These are phyloP conservation scores for Lagerstroemia speciosa DNA, from an alignment of 345 rosid genomes.

Conservation along the genomic window DNA sequence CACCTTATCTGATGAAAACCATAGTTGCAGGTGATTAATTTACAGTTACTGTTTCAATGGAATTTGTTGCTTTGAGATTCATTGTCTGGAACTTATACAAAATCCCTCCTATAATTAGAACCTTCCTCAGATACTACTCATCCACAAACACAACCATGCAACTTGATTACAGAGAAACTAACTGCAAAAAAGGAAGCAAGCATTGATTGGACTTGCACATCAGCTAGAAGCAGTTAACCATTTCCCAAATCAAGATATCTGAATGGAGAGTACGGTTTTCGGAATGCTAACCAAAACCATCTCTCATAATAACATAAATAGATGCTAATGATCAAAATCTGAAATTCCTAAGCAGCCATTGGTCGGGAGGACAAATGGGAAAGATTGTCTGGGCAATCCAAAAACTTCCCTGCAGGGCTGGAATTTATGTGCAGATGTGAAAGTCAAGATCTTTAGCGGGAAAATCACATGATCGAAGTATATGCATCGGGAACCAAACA, in stretches of 20 bases:
- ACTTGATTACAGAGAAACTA: background rate
- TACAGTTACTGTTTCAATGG: too few species aligned
- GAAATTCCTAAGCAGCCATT: background rate
- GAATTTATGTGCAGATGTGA: background rate
- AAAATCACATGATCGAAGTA: background rate
- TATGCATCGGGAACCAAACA: background rate
- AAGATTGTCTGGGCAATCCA: background rate
- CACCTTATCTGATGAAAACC: background rate
- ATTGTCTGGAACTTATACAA: background rate
- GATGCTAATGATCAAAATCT: background rate
- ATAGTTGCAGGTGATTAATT: background rate
- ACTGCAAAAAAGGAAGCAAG: background rate
- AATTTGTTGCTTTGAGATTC: background rate
- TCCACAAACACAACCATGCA: background rate
- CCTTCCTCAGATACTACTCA: background rate
- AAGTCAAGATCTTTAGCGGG: constrained; percentile 1
- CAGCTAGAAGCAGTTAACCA: background rate
- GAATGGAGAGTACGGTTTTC: background rate
- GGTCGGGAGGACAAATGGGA: background rate
- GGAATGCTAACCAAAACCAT: background rate
- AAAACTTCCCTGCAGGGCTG: background rate
- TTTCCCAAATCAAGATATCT: background rate
- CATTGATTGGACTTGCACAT: background rate
- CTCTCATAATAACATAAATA: background rate
- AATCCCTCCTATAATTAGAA: background rate